phyloP scores from a whole-genome alignment of 805 yeast species.

The Sugiyamaella boreocaroliniensis region DNA sequence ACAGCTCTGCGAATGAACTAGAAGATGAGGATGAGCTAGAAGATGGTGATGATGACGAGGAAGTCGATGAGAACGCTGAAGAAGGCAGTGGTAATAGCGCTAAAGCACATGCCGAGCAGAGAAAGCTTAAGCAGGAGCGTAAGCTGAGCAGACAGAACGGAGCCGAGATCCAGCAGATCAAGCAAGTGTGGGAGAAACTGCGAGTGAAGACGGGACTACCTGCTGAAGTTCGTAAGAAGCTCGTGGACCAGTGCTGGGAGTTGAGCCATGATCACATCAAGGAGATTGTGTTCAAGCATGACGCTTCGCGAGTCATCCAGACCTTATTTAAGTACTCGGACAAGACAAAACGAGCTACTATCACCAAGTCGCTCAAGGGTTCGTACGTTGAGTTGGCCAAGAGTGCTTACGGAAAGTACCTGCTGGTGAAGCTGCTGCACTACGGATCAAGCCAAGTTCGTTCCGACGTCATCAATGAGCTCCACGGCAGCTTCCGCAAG shows the following conservation, averaged over 20 bases:
- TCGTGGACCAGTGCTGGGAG: conserved; percentile 80
- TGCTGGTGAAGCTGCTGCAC: conserved; percentile 80
- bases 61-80: conserved; percentile 22
- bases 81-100: conserved; percentile 30
- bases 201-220: conserved; percentile 81
- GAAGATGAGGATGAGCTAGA: conserved; percentile 9
- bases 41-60: conserved; percentile 10
- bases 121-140: conserved; percentile 69
- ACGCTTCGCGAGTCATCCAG: conserved; percentile 93
- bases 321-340: conserved; percentile 82
- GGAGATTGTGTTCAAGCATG: conserved; percentile 90
- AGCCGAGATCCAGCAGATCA: conserved; percentile 73
- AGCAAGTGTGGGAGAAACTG: conserved; percentile 82
- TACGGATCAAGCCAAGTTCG: conserved; percentile 84
- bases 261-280: conserved; percentile 67
- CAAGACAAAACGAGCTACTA: conserved; percentile 67
- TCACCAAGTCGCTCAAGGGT: conserved; percentile 65
- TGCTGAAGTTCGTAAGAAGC: conserved; percentile 64
- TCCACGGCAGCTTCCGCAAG: conserved; percentile 86
- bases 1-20: not conserved
- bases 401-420: conserved; percentile 87
- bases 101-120: conserved; percentile 54
- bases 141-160: conserved; percentile 87
- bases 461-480: conserved; percentile 66
- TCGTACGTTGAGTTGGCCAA: conserved; percentile 77